A percentile compares a stretch with the other conserved stretches of the same genome.
Conservation (phyloP, 352 stramenopile genomes). For the Pythium oligandrum region DNA sequence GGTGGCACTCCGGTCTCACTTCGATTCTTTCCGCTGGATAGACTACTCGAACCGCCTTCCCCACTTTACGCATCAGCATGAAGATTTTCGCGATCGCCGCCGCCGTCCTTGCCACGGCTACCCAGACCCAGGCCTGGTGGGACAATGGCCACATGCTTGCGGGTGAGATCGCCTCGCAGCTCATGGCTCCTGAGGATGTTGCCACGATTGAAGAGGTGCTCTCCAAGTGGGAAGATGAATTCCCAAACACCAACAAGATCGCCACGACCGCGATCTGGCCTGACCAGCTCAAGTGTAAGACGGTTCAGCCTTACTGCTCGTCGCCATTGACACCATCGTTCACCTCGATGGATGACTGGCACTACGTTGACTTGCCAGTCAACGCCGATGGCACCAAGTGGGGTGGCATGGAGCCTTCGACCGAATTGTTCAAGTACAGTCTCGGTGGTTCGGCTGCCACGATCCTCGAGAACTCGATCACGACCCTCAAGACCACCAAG, state of each 20-base stretch:
- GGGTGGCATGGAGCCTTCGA: conserved; percentile 26
- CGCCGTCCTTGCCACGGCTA: conserved; percentile 8
- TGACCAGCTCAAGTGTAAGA: conserved; percentile 56
- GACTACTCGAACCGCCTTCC: too few relatives aligned
- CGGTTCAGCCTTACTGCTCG: conserved; percentile 27
- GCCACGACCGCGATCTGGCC: conserved; percentile 45
- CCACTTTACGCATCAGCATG: not conserved
- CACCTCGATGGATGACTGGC: conserved; percentile 41
- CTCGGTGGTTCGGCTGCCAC: conserved; percentile 35
- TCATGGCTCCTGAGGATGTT: conserved; percentile 38
- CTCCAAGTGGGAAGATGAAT: conserved; percentile 39
- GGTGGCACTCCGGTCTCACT: too few relatives aligned
- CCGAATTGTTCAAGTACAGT: conserved; percentile 34
- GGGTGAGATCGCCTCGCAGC: conserved; percentile 42
- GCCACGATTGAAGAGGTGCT: conserved; percentile 45
- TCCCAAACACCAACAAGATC: conserved; percentile 51
- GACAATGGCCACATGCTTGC: conserved; percentile 68
- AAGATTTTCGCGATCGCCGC: not conserved
- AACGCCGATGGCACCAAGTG: conserved; percentile 41
- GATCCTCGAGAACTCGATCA: conserved; percentile 33
- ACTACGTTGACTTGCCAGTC: conserved; percentile 55
- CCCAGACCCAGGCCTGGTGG: conserved; percentile 33
- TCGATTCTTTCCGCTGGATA: too few relatives aligned
- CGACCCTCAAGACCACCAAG: conserved; percentile 49
- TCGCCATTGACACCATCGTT: conserved; percentile 31